phyloP scores from a whole-genome alignment of 2,329 filamentous ascomycete genomes.

The Cordyceps javanica region DNA sequence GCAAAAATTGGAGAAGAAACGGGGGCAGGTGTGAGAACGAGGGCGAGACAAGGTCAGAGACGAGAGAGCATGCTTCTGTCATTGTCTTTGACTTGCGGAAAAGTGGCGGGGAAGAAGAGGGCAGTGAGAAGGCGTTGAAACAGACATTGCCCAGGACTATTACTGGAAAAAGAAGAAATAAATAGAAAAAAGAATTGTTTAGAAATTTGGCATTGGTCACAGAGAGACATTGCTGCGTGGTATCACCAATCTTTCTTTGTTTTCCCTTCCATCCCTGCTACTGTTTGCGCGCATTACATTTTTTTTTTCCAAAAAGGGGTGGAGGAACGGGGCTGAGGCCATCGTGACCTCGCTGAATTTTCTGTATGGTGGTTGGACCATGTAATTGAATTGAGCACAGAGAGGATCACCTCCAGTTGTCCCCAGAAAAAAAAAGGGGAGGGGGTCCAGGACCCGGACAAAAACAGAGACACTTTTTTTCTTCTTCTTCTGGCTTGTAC shows the following conservation, averaged over 20 bases:
- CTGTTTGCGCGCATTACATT: background rate
- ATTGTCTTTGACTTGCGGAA: background rate
- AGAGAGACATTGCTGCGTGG: background rate
- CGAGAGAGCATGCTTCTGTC: background rate
- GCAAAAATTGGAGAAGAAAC: background rate
- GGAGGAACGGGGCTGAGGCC: slow-evolving; percentile 2
- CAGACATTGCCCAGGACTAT: no score
- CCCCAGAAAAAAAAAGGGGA: no score
- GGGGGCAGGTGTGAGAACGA: no score
- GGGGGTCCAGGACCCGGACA: no score
- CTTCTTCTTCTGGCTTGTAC: no score
- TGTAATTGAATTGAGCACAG: no score
- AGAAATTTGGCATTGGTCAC: background rate
- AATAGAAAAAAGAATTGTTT: background rate
- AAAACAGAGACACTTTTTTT: no score
- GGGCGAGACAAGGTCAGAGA: no score
- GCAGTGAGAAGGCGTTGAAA: no score
- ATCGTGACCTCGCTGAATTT: slow-evolving; percentile 14
- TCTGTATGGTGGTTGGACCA: background rate
- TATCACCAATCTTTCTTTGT: no score
- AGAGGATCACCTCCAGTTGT: no score
- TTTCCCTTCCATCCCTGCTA: background rate
- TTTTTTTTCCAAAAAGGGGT: background rate
- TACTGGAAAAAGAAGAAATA: no score
- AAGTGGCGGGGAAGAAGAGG: background rate